Base-by-base conservation (phyloP, 768 basidiomycete species). In the Psilocybe subaeruginosa region DNA sequence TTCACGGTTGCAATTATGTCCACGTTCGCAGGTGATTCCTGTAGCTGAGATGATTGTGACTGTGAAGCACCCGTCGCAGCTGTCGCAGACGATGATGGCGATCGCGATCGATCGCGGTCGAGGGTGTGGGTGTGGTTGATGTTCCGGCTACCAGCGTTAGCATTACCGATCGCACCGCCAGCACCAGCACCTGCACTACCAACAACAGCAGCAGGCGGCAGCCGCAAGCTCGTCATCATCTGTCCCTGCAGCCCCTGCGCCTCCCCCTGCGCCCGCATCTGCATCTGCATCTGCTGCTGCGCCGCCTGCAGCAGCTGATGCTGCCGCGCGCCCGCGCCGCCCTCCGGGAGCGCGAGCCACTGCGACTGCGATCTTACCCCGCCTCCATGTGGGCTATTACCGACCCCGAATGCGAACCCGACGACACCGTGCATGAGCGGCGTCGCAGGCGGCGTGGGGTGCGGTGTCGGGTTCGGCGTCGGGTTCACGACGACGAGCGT, bases 381-480 rank as follows among this genome's bases (percentile, higher is more conserved):
- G 14, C 48, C 52, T 5, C 19, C 58, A 12, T 29, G 49, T 31
- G 23, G 17, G 43, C 54, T 14, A 37, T 8, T 39, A 8, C 37
- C 37, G 8, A 14, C 37, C 7, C 37, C 37, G 37, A 14, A 39
- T 39, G 37, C 60, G 49, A 53, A 61, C 51, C 54, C 60, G 53
- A 58, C 54, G 17, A 58, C 47, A 50, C 66, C 58, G 37, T 58
- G 46, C n/a, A 82, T 66, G 54, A 79, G 69, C 8, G 89, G 91
- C 0, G 90, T 90, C 1, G 86, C 82, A 2, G 91, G 92, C 6
- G 92, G 91, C 1, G 92, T 93, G 1, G 90, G 91, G 70, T 90
- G 88, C 0, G 88, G 88, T 0, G 88, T 88, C 1, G 88, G 89
- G 64, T 88, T 88, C 2, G 90, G 91, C 0, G 91, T 92, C 16